phyloP scores from a whole-genome alignment of 208 protist genomes.

The Acanthamoeba lenticulata region DNA sequence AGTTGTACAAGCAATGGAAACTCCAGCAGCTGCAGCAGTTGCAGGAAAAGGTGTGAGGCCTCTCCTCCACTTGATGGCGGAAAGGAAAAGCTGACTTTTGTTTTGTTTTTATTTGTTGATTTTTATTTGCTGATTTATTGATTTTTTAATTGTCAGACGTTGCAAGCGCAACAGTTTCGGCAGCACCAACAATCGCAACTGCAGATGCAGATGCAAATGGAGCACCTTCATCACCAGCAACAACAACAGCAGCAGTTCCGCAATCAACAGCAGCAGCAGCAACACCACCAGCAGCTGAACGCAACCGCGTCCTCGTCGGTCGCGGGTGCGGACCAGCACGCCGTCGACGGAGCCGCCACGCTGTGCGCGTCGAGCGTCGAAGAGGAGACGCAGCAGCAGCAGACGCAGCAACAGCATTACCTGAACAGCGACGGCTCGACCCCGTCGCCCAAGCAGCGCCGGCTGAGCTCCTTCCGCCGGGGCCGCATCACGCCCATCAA shows the following conservation, averaged over 20 bases:
- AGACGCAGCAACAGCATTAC: too few relatives aligned
- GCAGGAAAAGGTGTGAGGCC: not conserved
- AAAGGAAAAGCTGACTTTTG: not conserved
- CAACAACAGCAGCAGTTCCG: not conserved
- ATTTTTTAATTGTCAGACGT: not conserved
- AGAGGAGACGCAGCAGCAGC: not conserved
- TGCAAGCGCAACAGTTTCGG: not conserved
- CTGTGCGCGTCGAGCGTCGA: not conserved
- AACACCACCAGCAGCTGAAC: not conserved
- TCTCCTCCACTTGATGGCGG: not conserved
- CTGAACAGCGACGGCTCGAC: not conserved
- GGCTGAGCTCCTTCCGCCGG: not conserved
- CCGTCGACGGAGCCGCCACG: too few relatives aligned
- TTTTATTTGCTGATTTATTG: not conserved
- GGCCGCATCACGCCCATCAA: conserved; percentile 1
- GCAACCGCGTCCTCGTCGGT: not conserved
- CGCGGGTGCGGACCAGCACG: too few relatives aligned
- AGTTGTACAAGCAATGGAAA: conserved; percentile 33
- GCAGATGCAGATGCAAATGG: not conserved
- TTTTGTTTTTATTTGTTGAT: not conserved
- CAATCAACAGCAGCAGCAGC: not conserved
- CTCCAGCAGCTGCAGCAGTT: conserved; percentile 1
- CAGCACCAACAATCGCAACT: not conserved
- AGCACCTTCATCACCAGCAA: not conserved
- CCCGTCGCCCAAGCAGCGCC: not conserved